A percentile compares a stretch with the other conserved stretches of the same genome.
Evolutionary conservation across 768 basidiomycete species (phyloP).

Genomic region (Trametes cingulata): DNA sequence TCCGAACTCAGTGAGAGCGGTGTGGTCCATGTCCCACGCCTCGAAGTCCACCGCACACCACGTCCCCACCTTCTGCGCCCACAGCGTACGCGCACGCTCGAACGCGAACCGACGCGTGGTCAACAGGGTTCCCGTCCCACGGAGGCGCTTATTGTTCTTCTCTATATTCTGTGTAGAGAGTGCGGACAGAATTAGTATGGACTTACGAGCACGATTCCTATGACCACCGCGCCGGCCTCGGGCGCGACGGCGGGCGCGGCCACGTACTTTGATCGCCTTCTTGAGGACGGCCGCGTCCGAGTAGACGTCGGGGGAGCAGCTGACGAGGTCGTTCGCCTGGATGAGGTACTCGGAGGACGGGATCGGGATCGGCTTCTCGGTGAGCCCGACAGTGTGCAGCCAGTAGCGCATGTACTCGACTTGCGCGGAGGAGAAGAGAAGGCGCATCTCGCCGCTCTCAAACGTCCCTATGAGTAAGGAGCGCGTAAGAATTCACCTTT

Average conservation of each 20-base stretch:
- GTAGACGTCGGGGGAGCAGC: conserved; percentile 60
- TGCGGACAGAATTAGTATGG: neutral
- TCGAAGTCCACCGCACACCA: conserved; percentile 86
- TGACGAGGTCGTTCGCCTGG: conserved; percentile 55
- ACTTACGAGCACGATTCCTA: neutral
- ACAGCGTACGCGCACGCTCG: conserved; percentile 65
- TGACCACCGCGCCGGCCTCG: neutral
- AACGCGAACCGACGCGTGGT: conserved; percentile 61
- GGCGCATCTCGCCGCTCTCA: conserved; percentile 69
- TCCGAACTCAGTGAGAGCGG: conserved; percentile 80
- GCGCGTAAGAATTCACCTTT: neutral
- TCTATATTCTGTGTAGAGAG: conserved; percentile 56
- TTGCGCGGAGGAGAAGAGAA: conserved; percentile 81
- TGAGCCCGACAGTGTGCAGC: conserved; percentile 73
- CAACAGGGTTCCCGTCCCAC: conserved; percentile 58
- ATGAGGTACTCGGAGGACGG: conserved; percentile 80
- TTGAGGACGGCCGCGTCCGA: conserved; percentile 54
- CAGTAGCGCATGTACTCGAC: conserved; percentile 85
- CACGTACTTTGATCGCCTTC: conserved; percentile 56
- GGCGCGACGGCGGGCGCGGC: neutral
- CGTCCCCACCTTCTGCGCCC: conserved; percentile 61
- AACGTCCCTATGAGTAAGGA: conserved; percentile 54
- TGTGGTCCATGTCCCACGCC: conserved; percentile 78
- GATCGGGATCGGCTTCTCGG: conserved; percentile 62
- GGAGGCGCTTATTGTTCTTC: conserved; percentile 79